Conservation (phyloP, 805 yeast genomes). For the Saccharomycopsis vini region DNA sequence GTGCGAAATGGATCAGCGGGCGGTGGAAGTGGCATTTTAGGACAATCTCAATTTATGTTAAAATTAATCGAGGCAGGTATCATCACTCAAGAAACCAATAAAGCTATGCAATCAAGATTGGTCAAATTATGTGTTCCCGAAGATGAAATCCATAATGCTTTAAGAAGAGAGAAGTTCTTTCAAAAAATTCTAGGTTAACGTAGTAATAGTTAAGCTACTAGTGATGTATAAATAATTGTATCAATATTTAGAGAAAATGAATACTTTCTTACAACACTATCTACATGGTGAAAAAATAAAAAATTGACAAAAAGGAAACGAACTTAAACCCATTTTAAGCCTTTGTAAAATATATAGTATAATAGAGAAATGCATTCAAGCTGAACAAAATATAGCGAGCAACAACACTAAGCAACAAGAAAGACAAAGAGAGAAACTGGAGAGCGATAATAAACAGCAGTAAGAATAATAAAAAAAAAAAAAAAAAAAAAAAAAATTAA, state of each 20-base stretch:
- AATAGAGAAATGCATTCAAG: no score
- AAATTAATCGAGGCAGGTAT: slow-evolving; percentile 78
- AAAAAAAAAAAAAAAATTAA: not conserved
- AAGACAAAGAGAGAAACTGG: no score
- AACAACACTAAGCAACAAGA: no score
- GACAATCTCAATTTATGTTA: slow-evolving; percentile 49
- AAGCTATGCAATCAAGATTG: slow-evolving; percentile 58
- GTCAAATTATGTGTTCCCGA: slow-evolving; percentile 61
- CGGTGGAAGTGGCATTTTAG: slow-evolving; percentile 26
- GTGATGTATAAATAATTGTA: no score
- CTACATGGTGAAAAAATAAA: no score
- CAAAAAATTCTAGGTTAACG: slow-evolving; percentile 16
- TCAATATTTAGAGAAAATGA: no score
- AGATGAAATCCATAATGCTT: slow-evolving; percentile 55
- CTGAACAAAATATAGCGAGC: no score
- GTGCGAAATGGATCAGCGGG: not conserved
- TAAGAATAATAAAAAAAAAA: not conserved
- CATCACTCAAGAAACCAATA: slow-evolving; percentile 54
- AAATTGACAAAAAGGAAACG: no score
- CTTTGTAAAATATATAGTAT: no score
- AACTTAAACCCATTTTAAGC: no score
- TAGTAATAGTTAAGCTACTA: no score
- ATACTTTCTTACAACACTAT: no score
- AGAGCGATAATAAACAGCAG: not conserved
- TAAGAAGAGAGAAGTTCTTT: slow-evolving; percentile 42